These are phyloP conservation scores for Gelatoporia subvermispora DNA, from an alignment of 768 basidiomycete genomes.

Conservation along the genomic window DNA sequence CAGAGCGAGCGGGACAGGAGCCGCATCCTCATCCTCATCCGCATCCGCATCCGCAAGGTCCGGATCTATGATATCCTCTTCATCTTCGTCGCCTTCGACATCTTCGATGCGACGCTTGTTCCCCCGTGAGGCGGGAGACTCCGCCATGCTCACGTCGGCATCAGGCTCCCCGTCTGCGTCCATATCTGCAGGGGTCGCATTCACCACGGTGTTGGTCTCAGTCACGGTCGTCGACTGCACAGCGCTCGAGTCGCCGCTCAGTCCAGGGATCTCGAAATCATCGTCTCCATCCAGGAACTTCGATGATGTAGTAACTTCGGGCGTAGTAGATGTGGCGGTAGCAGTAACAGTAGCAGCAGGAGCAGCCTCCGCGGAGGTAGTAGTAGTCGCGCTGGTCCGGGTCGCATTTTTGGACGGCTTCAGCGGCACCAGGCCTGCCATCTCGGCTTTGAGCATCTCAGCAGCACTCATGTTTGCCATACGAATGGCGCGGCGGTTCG, in stretches of 20 bases:
- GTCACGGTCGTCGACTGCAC: constrained; percentile 11
- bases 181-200: background rate
- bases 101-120: constrained; percentile 43
- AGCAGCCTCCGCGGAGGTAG: constrained; percentile 11
- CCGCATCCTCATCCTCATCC: constrained; percentile 45
- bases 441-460: constrained; percentile 87
- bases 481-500: constrained; percentile 84
- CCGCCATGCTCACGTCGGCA: constrained; percentile 18
- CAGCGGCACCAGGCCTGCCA: constrained; percentile 50
- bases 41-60: constrained; percentile 33
- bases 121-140: constrained; percentile 22
- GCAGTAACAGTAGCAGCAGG: constrained; percentile 1
- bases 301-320: background rate
- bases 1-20: constrained; percentile 39
- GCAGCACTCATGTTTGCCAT: constrained; percentile 98
- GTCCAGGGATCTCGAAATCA: constrained; percentile 20
- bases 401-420: constrained; percentile 27
- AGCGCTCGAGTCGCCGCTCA: constrained; percentile 15
- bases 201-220: constrained; percentile 8
- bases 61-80: constrained; percentile 24
- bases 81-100: constrained; percentile 37
- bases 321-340: constrained; percentile 5
- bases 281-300: constrained; percentile 5
- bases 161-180: constrained; percentile 10
- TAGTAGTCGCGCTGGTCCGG: constrained; percentile 15